Percentiles rank a stretch among this genome's conserved stretches.
These are phyloP conservation scores for Polyplosphaeria fusca DNA, from an alignment of 495 filamentous ascomycete genomes.

Conservation along the genomic window DNA sequence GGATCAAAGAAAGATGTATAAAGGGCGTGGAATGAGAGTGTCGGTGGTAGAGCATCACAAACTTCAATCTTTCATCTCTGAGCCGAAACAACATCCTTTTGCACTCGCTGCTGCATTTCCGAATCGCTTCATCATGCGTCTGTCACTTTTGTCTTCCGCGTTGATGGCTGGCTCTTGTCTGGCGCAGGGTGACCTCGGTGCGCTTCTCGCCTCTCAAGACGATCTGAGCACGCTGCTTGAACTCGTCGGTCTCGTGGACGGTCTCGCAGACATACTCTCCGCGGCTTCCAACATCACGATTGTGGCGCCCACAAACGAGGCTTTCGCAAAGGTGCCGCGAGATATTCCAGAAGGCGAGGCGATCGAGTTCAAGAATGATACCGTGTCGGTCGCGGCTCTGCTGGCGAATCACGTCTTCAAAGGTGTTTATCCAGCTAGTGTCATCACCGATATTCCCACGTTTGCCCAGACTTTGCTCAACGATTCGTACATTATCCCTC, in stretches of 20 bases:
- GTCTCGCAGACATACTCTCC: conserved; percentile 11
- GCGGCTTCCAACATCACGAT: conserved; percentile 15
- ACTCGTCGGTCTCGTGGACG: conserved; percentile 13
- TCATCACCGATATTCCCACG: conserved; percentile 10
- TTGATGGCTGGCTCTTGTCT: conserved; percentile 1
- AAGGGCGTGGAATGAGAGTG: not conserved
- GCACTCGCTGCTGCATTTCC: conserved; percentile 1
- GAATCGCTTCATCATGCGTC: conserved; percentile 5
- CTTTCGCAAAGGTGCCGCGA: conserved; percentile 5
- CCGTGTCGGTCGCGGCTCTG: conserved; percentile 1
- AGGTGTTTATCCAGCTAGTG: conserved; percentile 3
- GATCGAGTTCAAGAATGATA: conserved; percentile 4
- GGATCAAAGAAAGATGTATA: not conserved
- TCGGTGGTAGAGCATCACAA: not conserved
- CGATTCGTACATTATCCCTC: not conserved
- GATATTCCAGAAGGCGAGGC: conserved; percentile 8
- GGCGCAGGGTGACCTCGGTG: conserved; percentile 7
- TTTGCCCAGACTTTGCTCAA: conserved; percentile 13
- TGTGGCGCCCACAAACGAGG: conserved; percentile 13
- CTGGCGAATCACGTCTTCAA: conserved; percentile 18
- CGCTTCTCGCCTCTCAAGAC: conserved; percentile 7
- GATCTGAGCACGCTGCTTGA: conserved; percentile 14
- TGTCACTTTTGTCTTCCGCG: not conserved
- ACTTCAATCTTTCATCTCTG: not conserved
- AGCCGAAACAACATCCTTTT: not conserved